Evolutionary conservation across 257 asterid genomes (phyloP), one percentile per base, ranked within the genome.

Genomic region (Nemophila menziesii): DNA sequence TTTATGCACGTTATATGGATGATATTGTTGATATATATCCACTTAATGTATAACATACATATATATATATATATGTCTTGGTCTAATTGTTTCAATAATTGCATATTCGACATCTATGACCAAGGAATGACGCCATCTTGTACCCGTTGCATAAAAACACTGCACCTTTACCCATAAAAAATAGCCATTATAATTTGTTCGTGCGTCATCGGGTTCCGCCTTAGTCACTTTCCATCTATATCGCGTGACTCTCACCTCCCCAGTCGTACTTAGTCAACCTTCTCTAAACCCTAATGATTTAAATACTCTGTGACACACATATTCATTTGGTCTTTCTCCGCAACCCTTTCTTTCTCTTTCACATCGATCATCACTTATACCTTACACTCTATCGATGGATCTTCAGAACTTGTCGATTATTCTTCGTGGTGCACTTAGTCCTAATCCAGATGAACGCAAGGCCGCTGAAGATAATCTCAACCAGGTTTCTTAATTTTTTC

Each of bases 381-480:
- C 8, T 29, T 34, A 20, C 7, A 19, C 8, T 34, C 26, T 23
- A 3, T 17, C 5, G 16, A 83, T 87, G 99, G 99, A 90, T 82
- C 93, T 77, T 70, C 90, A 37, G 51, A 79, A 72, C 56, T 65
- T 90, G 75, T 82, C 70, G 33, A 29, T 77, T 46, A 69, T 90
- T 58, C 68, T 85, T 23, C 89, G 68, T 24, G 93, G 85, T 20
- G 94, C 94, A 2, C 71, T 85, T 29, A 79, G 96, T 60, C 82
- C 83, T 54, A 79, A 73, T 71, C 99, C 89, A 0, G 73, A 59
- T 65, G 86, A 90, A 52, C 78, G 96, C 22, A 85, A 75, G 63
- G 79, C 94, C 7, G 94, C 96, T 13, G 99, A 90, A 52, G 78
- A 69, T n/a, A 75, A 84, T 58, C 84, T 90, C 40, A 82, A 70